Evolutionary conservation across 2,329 filamentous ascomycete species (phyloP), one percentile per base, ranked within the genome.

Genomic region (Hypoxylon sp.): DNA sequence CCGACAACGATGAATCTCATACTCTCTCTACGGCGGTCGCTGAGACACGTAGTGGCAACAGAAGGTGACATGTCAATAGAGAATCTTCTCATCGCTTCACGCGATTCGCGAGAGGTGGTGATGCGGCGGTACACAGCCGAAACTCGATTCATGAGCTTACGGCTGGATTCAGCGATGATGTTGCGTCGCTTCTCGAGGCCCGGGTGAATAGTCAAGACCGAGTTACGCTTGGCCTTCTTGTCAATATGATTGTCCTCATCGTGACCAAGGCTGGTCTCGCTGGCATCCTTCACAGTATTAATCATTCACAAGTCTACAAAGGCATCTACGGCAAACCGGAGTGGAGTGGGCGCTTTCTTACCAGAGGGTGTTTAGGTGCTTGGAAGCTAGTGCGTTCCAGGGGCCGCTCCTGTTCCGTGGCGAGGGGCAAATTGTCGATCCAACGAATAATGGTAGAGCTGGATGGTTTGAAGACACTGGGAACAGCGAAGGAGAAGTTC

Each of bases 1-100:
- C 77, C 77, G 8, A 79, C 75, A 56, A 78, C 73, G 21, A 75
- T 70, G 44, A 78, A 77, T 59, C 75, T 66, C 74, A 79, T 76
- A 31, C 68, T 72, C 7, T 73, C 70, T 10, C 72, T 70, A 10
- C 72, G 70, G 24, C 58, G 46, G 2, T 69, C 29, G 7, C 60
- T 69, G 17, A 44, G 50, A 1, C 73, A 68, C 2, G 74, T 72
- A 2, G 68, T 72, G 3, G 71, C 67, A 3, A 60, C 60, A 21
- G 53, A 68, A 39, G 29, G 60, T 50, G 48, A 70, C 39, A 50
- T 58, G 37, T 17, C 61, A 52, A 69, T 13, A 4, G 66, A 59
- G 24, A 64, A 52, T 46, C 44, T 55, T 13, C 55, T 60, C 6
- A 44, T 39, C 13, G 37, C 27, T 5, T 48, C 54, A n/a, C 58